Base-by-base conservation (phyloP, 2,329 filamentous ascomycete species). In the Exophiala sp. region DNA sequence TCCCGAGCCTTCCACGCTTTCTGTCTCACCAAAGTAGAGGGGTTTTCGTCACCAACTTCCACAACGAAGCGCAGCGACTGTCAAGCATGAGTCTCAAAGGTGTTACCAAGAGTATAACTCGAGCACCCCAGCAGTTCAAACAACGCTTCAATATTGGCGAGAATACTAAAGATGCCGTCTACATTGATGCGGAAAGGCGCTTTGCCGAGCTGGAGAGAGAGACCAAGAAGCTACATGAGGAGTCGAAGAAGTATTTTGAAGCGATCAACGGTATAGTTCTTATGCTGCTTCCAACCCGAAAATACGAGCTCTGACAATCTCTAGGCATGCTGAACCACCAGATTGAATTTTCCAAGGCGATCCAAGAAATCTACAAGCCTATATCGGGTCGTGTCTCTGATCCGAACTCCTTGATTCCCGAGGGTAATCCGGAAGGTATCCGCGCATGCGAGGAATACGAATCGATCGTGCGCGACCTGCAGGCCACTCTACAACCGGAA, bases 401-500 rank as follows among this genome's bases (percentile, higher is more conserved):
- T 69, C 93, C 93, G 8, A 85, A 90, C 63, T 86, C 86, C 7
- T 79, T 88, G 58, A 78, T 85, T 47, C 75, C 84, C 38, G 85
- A 95, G 69, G 89, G 89, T 48, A 97, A 96, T 65, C 82, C 85
- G 1, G 93, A 95, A 66, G 93, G 93, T 48, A 97, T 98, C 64
- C 79, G 81, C 57, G 93, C 93, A 22, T 98, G 93, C 70, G 91
- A 97, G 66, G 89, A 98, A 70, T 98, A 98, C 70, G 88, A 97
- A 71, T 76, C 77, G 2, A 86, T 97, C 43, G 91, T 97, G 56
- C 82, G 84, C 60, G 91, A 97, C 55, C 75, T 98, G 51, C 88
- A 95, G 65, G 86, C 87, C 49, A 93, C 88, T 2, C 74, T 98
- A 50, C 79, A 84, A 46, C 93, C 93, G 0, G 93, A 98, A 71